A percentile compares a stretch with the other conserved stretches of the same genome.
These are phyloP conservation scores for Yarrowia osloensis DNA, from an alignment of 805 yeast species.

Conservation along the genomic window DNA sequence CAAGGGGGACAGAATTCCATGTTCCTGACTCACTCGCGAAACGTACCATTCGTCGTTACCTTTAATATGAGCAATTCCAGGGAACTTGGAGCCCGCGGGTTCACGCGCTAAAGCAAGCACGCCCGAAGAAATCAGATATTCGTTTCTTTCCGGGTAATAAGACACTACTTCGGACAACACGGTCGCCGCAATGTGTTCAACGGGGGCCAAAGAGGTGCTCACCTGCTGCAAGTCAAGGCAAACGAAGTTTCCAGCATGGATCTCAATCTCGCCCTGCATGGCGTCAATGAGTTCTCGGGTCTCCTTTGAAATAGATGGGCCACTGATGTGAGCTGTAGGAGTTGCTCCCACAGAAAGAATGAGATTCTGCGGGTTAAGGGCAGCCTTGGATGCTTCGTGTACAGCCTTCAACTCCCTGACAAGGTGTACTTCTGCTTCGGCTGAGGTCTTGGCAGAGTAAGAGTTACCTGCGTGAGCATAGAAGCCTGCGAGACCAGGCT, in stretches of 20 bases:
- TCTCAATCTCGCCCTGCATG: conserved; percentile 50
- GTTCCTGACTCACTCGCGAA: conserved; percentile 74
- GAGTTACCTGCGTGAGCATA: conserved; percentile 84
- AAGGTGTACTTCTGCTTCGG: conserved; percentile 52
- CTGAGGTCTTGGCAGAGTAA: conserved; percentile 51
- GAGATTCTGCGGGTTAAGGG: conserved; percentile 46
- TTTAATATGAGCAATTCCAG: conserved; percentile 60
- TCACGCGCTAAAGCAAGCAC: conserved; percentile 71
- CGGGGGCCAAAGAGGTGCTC: conserved; percentile 61
- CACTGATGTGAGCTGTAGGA: neutral
- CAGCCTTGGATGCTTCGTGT: conserved; percentile 51
- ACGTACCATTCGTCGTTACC: conserved; percentile 58
- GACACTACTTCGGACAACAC: conserved; percentile 64
- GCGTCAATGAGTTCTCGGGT: conserved; percentile 14
- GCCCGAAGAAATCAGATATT: conserved; percentile 69
- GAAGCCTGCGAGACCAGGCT: conserved; percentile 60
- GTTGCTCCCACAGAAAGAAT: conserved; percentile 78
- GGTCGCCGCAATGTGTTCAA: conserved; percentile 51
- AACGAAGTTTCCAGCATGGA: conserved; percentile 82
- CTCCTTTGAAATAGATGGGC: neutral
- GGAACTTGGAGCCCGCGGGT: conserved; percentile 54
- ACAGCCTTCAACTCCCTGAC: conserved; percentile 61
- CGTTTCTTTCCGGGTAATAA: conserved; percentile 61
- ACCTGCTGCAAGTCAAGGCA: conserved; percentile 75
- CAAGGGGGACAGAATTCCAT: conserved; percentile 59